Percentiles rank a stretch among this genome's conserved stretches.
Evolutionary conservation across 768 basidiomycete species (phyloP).

Genomic region (Suillus americanus): DNA sequence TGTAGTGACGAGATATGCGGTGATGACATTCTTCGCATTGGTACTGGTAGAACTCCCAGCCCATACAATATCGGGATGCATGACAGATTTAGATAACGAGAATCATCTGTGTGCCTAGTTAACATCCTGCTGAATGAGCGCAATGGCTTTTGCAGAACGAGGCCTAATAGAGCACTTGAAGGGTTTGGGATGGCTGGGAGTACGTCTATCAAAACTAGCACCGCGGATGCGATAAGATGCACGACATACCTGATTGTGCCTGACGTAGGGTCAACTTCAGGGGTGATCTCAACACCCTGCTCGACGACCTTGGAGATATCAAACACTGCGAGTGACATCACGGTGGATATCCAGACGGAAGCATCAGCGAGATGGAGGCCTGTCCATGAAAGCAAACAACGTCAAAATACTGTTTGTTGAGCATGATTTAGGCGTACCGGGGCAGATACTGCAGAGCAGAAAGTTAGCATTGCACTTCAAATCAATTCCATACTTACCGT

Average conservation of each 20-base stretch:
- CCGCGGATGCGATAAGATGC: background rate
- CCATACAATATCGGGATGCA: background rate
- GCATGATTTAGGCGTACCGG: constrained; percentile 18
- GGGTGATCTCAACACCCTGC: constrained; percentile 48
- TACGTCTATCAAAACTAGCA: constrained; percentile 2
- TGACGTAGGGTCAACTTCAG: constrained; percentile 54
- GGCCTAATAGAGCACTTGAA: constrained; percentile 62
- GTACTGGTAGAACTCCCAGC: too few relatives aligned
- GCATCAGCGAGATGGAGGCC: constrained; percentile 54
- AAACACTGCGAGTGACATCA: constrained; percentile 48
- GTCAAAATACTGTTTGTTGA: constrained; percentile 16
- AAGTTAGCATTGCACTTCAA: constrained; percentile 9
- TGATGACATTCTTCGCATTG: too few relatives aligned
- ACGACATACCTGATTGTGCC: constrained; percentile 59
- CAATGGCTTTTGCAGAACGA: constrained; percentile 56
- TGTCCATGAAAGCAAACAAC: background rate
- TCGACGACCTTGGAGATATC: constrained; percentile 45
- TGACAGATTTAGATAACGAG: background rate
- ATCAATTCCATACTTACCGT: constrained; percentile 36
- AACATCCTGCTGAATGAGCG: constrained; percentile 50
- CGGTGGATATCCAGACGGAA: constrained; percentile 45
- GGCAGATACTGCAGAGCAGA: constrained; percentile 24
- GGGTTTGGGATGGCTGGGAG: constrained; percentile 54
- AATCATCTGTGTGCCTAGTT: too few relatives aligned
- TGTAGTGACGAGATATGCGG: too few relatives aligned